A percentile compares a stretch with the other conserved stretches of the same genome.
Evolutionary conservation across 2,329 filamentous ascomycete species (phyloP).

Genomic region (Periconia digitata): DNA sequence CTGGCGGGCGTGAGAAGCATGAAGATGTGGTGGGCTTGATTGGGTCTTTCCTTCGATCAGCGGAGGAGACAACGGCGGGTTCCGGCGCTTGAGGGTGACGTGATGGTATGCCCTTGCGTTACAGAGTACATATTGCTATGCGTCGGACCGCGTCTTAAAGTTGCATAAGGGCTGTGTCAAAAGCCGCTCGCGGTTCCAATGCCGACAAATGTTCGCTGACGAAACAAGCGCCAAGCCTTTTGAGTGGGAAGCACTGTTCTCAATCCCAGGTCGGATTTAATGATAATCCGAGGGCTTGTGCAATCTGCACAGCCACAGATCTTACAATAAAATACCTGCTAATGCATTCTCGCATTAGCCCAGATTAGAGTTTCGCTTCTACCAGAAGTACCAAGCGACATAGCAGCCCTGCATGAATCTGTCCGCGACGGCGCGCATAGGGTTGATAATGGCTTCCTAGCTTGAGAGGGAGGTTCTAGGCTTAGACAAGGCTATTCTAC

Average conservation of each 20-base stretch:
- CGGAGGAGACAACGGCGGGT: constrained; percentile 5
- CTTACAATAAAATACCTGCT: not conserved
- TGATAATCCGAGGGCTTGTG: constrained; percentile 1
- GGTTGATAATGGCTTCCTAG: no score
- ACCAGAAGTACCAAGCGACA: no score
- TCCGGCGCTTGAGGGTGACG: not conserved
- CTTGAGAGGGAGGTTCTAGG: no score
- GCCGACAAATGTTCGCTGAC: constrained; percentile 3
- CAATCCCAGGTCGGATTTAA: constrained; percentile 4
- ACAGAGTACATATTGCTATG: not conserved
- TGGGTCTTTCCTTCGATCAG: constrained; percentile 8
- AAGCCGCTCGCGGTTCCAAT: not conserved
- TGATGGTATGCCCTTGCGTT: not conserved
- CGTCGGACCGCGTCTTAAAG: constrained; percentile 1
- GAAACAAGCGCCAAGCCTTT: not conserved
- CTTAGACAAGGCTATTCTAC: no score
- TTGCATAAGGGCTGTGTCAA: constrained; percentile 1
- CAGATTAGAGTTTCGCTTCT: no score
- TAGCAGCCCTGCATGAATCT: no score
- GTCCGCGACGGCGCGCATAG: no score
- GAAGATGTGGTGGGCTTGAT: constrained; percentile 6
- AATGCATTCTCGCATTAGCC: no score
- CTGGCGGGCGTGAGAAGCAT: constrained; percentile 8
- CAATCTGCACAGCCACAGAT: not conserved
- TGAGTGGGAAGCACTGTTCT: not conserved